Evolutionary conservation across 2,329 filamentous ascomycete species (phyloP).

Genomic region (Colletotrichum euphorbiae): DNA sequence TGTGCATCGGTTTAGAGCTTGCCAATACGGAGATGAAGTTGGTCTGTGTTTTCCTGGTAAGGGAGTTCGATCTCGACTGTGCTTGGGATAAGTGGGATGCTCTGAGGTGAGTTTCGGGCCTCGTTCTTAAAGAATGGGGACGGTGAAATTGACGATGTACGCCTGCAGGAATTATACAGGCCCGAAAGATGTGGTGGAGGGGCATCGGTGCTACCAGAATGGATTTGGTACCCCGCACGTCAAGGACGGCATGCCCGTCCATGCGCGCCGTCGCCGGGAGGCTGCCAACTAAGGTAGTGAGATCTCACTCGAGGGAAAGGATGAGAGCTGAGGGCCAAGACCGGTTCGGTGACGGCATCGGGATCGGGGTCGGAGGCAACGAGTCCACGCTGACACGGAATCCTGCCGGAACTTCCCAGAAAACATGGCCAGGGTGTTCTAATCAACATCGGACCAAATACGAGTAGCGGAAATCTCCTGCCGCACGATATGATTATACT

Average conservation of each 20-base stretch:
- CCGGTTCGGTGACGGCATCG: neutral
- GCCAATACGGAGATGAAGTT: constrained; percentile 65
- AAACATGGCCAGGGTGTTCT: too few species aligned
- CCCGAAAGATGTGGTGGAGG: constrained; percentile 44
- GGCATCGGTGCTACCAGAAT: constrained; percentile 47
- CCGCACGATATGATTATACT: too few species aligned
- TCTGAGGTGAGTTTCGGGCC: constrained; percentile 42
- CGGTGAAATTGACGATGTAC: neutral
- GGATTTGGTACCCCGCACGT: constrained; percentile 48
- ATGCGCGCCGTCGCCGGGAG: constrained; percentile 44
- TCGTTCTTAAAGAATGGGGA: neutral
- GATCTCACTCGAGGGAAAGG: neutral
- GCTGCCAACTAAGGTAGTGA: neutral
- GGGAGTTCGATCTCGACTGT: constrained; percentile 62
- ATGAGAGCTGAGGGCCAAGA: neutral
- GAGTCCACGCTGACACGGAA: too few species aligned
- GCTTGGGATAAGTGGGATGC: constrained; percentile 55
- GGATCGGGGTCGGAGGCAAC: too few species aligned
- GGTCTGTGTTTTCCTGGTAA: constrained; percentile 59
- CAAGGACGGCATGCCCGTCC: constrained; percentile 53
- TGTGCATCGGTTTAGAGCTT: constrained; percentile 67
- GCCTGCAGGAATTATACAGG: constrained; percentile 42
- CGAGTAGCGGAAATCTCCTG: too few species aligned
- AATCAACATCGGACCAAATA: too few species aligned
- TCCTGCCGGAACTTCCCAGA: too few species aligned